Base-by-base conservation (phyloP, 1,284 basidiomycete species). In the Cronartium quercuum region DNA sequence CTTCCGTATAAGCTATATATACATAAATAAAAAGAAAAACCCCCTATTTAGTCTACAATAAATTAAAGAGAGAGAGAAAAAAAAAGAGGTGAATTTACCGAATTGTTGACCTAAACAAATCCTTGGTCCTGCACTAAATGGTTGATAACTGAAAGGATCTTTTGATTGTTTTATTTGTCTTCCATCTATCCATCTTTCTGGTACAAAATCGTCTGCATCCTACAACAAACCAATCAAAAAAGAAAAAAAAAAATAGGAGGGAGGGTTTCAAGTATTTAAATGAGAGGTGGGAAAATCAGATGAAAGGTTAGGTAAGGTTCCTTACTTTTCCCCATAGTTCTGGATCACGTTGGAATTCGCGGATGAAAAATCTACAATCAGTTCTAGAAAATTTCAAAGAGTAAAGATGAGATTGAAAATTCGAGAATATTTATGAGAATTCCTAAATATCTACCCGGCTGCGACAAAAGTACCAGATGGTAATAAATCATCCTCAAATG, bases 81-180 rank as follows among this genome's bases (percentile, higher is more conserved):
- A 35, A 9, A 69, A 42, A 24, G 10, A n/a, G 21, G 57, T 12
- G 7, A 21, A 34, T 51, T 38, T 51, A 71, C 69, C 89, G 76
- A 89, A 89, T 77, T 89, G 87, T 79, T 89, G 88, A 6, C 89
- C 89, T 15, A 90, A 81, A 78, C 89, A 90, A 67, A 77, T 76
- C 35, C 76, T 35, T 10, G 76, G 76, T 12, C 76, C 76, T 51
- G 63, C 68, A 60, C 76, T 75, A 67, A 77, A 78, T 9, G 77
- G 77, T 41, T 69, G 66, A 66, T 76, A 78, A 35, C 68, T 74
- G 60, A 68, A 65, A 3, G 76, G 76, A 57, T 76, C 76, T 12
- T 64, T 65, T 13, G 68, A 62, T 24, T 61, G 57, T 15, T 47
- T n/a, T 18, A 47, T 44, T 29, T 61, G 21, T 10, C 76, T 66